Conservation (phyloP, 192 early-diverging fungal genomes). For the Backusella tuberculispora region DNA sequence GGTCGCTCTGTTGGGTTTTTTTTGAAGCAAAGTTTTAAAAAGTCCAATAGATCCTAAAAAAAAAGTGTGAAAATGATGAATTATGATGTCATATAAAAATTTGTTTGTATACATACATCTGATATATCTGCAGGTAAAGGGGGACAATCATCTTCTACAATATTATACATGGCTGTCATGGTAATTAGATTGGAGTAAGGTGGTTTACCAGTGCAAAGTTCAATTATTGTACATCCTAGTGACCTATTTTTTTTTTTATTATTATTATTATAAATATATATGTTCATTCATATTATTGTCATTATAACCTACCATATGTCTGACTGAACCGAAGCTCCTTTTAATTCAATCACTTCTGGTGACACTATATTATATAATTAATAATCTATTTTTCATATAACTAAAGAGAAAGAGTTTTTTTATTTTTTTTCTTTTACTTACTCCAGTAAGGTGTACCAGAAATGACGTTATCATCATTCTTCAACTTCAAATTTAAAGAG, state of each 20-base stretch:
- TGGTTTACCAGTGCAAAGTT: constrained; percentile 91
- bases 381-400: not conserved
- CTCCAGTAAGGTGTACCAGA: constrained; percentile 88
- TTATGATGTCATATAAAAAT: not conserved
- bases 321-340: constrained; percentile 84
- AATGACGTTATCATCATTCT: constrained; percentile 62
- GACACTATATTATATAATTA: constrained; percentile 57
- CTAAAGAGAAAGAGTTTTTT: not conserved
- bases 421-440: no score
- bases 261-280: not conserved
- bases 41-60: constrained; percentile 68
- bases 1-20: constrained; percentile 77
- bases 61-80: not conserved
- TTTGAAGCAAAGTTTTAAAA: constrained; percentile 82
- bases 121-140: constrained; percentile 84
- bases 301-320: constrained; percentile 82
- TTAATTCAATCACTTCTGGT: constrained; percentile 91
- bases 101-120: constrained; percentile 29
- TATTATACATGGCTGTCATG: constrained; percentile 90
- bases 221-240: constrained; percentile 93
- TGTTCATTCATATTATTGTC: not conserved
- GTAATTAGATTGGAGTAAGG: constrained; percentile 86
- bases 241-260: constrained; percentile 47
- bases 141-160: constrained; percentile 91
- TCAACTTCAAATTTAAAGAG: constrained; percentile 80